These are phyloP conservation scores for Ustilago cynodontis DNA, from an alignment of 1,284 basidiomycete genomes.

Conservation along the genomic window DNA sequence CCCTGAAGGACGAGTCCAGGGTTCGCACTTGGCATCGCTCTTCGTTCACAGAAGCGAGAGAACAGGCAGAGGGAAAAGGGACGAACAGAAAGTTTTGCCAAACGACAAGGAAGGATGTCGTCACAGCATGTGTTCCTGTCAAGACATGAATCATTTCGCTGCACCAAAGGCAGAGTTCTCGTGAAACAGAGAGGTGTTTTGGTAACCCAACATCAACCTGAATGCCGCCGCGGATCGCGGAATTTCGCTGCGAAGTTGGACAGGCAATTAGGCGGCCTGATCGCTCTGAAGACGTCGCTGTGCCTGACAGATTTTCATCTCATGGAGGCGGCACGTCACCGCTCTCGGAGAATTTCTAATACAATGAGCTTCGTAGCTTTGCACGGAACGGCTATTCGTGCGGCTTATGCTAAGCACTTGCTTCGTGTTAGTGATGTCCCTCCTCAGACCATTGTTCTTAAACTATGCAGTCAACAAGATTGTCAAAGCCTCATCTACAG, in stretches of 20 bases:
- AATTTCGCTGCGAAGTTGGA: slow-evolving; percentile 3
- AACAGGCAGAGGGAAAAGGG: not conserved
- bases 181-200: not conserved
- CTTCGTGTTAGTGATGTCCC: too few relatives aligned
- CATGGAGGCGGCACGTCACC: not conserved
- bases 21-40: slow-evolving; percentile 4
- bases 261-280: not conserved
- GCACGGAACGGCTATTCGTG: not conserved
- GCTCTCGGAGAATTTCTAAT: not conserved
- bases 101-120: not conserved
- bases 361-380: not conserved
- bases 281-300: slow-evolving; percentile 10
- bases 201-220: not conserved
- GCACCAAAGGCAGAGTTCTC: not conserved
- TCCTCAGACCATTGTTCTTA: too few relatives aligned
- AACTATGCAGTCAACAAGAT: not conserved
- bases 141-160: not conserved
- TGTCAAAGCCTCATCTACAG: too few relatives aligned
- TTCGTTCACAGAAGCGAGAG: not conserved
- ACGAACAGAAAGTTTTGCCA: not conserved
- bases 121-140: slow-evolving; percentile 3
- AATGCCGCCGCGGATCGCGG: slow-evolving; percentile 13
- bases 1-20: not conserved
- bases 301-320: not conserved
- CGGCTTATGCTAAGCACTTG: not conserved